Evolutionary conservation across 495 filamentous ascomycete genomes (phyloP).

Genomic region (Penicillium lividum): DNA sequence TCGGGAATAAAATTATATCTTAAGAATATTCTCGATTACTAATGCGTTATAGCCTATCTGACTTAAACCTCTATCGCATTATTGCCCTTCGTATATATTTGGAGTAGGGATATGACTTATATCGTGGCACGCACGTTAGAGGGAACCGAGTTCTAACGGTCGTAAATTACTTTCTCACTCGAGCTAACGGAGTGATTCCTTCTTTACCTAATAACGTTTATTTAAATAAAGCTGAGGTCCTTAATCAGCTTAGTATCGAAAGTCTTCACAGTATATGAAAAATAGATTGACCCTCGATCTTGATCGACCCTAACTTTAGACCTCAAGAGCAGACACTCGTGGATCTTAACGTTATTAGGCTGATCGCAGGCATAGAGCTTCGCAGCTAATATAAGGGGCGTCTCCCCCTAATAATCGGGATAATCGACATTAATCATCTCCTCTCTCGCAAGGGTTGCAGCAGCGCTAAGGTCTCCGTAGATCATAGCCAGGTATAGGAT

Average conservation of each 20-base stretch:
- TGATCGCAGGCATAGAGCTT: background rate
- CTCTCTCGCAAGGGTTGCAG: background rate
- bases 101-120: background rate
- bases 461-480: conserved; percentile 1
- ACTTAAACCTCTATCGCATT: background rate
- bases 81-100: background rate
- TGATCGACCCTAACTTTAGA: background rate
- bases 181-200: background rate
- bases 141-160: background rate
- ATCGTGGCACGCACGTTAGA: background rate
- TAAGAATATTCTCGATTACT: background rate
- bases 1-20: background rate
- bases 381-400: background rate
- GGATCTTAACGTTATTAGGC: background rate
- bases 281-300: background rate
- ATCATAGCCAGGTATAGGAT: conserved; percentile 5
- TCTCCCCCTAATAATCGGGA: conserved; percentile 4
- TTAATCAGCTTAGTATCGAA: background rate
- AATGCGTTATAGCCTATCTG: background rate
- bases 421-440: background rate
- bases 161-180: background rate
- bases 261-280: background rate
- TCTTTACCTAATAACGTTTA: background rate
- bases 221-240: background rate
- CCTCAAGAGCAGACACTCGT: background rate